Percentiles rank a stretch among this genome's conserved stretches.
These are phyloP conservation scores for Gastrolobium bilobum DNA, from an alignment of 306 rosid species.

Conservation along the genomic window DNA sequence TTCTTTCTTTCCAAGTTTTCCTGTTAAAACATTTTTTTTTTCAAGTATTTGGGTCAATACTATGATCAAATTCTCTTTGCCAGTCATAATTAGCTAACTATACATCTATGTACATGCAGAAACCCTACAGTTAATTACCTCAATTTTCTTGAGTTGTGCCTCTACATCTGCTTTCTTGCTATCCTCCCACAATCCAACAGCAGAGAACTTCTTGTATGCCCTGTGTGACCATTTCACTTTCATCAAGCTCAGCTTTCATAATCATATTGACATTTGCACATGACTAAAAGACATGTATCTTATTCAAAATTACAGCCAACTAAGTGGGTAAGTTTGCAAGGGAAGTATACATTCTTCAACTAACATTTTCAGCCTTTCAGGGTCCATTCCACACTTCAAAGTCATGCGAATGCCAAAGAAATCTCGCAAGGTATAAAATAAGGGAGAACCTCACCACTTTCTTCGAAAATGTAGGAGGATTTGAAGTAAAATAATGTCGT, in stretches of 20 bases:
- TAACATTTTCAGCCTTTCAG: not conserved
- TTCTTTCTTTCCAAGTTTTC: constrained; percentile 78
- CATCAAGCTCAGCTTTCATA: constrained; percentile 17
- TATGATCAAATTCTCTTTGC: not conserved
- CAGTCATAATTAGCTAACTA: not conserved
- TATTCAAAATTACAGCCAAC: constrained; percentile 14
- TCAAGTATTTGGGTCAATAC: not conserved
- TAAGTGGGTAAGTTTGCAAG: not conserved
- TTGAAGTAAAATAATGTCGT: not conserved
- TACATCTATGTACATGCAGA: not conserved
- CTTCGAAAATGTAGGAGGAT: not conserved
- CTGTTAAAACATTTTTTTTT: constrained; percentile 47
- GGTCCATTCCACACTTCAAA: constrained; percentile 22
- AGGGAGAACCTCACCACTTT: not conserved
- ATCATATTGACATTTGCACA: not conserved
- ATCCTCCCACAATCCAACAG: constrained; percentile 79
- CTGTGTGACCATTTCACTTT: constrained; percentile 51
- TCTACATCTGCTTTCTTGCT: constrained; percentile 67
- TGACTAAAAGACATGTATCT: not conserved
- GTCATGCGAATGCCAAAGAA: constrained; percentile 12
- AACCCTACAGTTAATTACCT: constrained; percentile 55
- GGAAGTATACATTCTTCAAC: not conserved
- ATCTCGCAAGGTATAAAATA: not conserved
- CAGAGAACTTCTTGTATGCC: constrained; percentile 69
- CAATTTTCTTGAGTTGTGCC: constrained; percentile 71